Evolutionary conservation across 495 filamentous ascomycete genomes (phyloP).

Genomic region (Penicillium samsonianum): DNA sequence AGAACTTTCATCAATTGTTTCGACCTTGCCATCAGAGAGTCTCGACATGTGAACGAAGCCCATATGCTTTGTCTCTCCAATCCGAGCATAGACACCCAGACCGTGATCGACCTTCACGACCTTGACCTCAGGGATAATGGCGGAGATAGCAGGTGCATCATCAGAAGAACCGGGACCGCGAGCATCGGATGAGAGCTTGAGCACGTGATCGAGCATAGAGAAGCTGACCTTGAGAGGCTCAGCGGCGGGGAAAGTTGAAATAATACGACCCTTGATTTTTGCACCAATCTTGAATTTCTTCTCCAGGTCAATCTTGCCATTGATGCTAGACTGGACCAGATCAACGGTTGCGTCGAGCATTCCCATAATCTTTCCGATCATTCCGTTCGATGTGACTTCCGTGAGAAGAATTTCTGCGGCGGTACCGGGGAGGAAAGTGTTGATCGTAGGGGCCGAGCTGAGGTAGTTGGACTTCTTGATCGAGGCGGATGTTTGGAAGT

Average conservation of each 20-base stretch:
- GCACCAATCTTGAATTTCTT: constrained; percentile 76
- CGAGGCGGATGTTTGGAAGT: constrained; percentile 63
- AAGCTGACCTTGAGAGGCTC: constrained; percentile 82
- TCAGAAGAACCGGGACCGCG: constrained; percentile 47
- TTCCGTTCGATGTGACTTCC: constrained; percentile 60
- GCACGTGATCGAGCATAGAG: constrained; percentile 80
- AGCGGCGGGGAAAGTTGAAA: constrained; percentile 76
- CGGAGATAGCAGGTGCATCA: constrained; percentile 67
- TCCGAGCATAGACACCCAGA: constrained; percentile 77
- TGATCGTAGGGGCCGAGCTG: constrained; percentile 77
- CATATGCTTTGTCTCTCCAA: constrained; percentile 69
- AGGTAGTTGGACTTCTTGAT: constrained; percentile 71
- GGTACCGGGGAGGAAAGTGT: constrained; percentile 86
- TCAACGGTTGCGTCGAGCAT: constrained; percentile 87
- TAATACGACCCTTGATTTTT: constrained; percentile 82
- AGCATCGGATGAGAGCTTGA: constrained; percentile 59
- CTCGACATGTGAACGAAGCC: constrained; percentile 94
- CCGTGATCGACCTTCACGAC: constrained; percentile 75
- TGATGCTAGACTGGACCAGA: constrained; percentile 79
- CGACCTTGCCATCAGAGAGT: constrained; percentile 82
- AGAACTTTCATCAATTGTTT: constrained; percentile 69
- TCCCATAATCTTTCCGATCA: constrained; percentile 89
- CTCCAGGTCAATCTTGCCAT: constrained; percentile 62
- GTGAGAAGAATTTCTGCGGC: constrained; percentile 83
- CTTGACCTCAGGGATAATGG: constrained; percentile 72